These are phyloP conservation scores for Butyriboletus appendiculatus DNA, from an alignment of 1,284 basidiomycete genomes.

Conservation along the genomic window DNA sequence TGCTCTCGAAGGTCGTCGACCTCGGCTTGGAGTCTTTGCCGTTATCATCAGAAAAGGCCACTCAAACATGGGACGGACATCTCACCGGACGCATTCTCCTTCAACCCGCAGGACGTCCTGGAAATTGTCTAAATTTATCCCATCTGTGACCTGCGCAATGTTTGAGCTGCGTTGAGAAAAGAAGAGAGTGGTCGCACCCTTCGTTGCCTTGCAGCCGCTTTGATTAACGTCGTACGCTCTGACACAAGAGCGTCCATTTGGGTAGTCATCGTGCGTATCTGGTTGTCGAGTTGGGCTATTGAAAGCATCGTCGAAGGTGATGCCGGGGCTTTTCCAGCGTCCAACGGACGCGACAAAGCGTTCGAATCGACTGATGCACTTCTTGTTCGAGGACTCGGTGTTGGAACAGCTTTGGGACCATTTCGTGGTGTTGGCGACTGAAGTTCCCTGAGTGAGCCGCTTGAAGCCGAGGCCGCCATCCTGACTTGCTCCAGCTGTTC, in stretches of 20 bases:
- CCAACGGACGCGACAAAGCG: slow-evolving; percentile 6
- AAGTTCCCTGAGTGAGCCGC: not conserved
- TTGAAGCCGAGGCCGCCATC: slow-evolving; percentile 1
- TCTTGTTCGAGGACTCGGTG: slow-evolving; percentile 15
- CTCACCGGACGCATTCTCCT: slow-evolving; percentile 40
- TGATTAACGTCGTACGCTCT: slow-evolving; percentile 37
- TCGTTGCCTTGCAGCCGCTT: slow-evolving; percentile 23
- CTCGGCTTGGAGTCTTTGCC: slow-evolving; percentile 27
- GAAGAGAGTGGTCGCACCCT: slow-evolving; percentile 21
- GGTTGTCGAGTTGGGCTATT: slow-evolving; percentile 35
- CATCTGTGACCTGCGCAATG: slow-evolving; percentile 16
- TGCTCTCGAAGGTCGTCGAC: slow-evolving; percentile 27
- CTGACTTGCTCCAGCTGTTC: slow-evolving; percentile 27
- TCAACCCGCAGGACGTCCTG: slow-evolving; percentile 30
- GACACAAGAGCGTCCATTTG: slow-evolving; percentile 39
- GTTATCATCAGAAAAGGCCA: not conserved
- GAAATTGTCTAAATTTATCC: slow-evolving; percentile 19
- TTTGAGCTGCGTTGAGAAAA: not conserved
- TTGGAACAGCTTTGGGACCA: not conserved
- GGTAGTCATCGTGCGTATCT: slow-evolving; percentile 37
- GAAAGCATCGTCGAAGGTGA: slow-evolving; percentile 12
- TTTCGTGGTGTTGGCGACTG: not conserved
- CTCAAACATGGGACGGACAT: not conserved
- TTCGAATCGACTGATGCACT: slow-evolving; percentile 28
- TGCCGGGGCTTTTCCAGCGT: not conserved